Evolutionary conservation across 1,139 yeast species (phyloP), one percentile per base, ranked within the genome.

Genomic region (Magnusiomyces suaveolens): DNA sequence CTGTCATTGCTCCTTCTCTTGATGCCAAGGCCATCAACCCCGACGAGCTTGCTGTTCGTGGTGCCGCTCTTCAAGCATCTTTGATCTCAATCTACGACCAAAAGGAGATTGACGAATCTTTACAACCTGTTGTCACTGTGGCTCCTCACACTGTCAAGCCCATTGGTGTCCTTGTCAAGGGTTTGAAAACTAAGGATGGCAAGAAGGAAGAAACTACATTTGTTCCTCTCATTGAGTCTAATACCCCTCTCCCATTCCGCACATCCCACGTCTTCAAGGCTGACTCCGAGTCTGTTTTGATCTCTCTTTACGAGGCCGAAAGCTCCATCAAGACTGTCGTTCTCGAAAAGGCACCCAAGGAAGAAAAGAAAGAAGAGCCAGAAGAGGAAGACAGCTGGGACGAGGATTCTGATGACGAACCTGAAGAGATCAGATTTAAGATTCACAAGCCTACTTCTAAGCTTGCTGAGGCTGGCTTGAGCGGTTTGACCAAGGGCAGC

Each of bases 61-160:
- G 99, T 74, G 95, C 96, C 59, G 97, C 98, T 58, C 79, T 92
- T 69, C 98, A 94, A 77, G 98, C 97, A 52, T 82, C 96, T 46
- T 76, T 94, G 69, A 78, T 90, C 61, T 87, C 87, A 65, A 76
- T 82, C 54, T 88, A 84, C 64, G 97, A 90, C 66, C 87, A 79
- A 57, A 94, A 86, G 54, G 97, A 90, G 73, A 79, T 92, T 64
- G 75, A 78, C 54, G 96, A 89, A 72, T 84, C 95, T 58, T 77
- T 84, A 64, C 86, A 87, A 71, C 94, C 97, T 50, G 80, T 87
- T 57, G 87, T 90, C 59, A 79, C 89, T 62, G 87, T 87, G 75
- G 89, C 96, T 58, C 95, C 89, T 68, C 97, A 94, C 69, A 74
- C 89, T 61, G 69, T 80, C 61, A 83, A 84, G 69, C 84, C 97